Evolutionary conservation across 352 stramenopile species (phyloP).

Genomic region (Pythium coloratum): DNA sequence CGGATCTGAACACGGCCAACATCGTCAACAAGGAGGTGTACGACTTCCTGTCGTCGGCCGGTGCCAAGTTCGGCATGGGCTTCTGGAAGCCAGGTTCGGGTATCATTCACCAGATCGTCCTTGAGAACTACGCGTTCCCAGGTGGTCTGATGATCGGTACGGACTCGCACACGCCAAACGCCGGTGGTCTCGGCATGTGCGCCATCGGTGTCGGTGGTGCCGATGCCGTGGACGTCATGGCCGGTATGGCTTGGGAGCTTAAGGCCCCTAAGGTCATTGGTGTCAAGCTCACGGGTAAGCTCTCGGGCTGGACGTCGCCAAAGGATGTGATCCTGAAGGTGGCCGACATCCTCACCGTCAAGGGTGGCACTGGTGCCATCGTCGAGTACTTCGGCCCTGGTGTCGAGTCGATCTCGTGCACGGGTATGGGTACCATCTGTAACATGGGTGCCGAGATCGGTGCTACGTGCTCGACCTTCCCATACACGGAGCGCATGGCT

Average conservation of each 20-base stretch:
- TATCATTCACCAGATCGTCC: conserved; percentile 95
- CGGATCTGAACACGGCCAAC: conserved; percentile 88
- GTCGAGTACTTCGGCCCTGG: conserved; percentile 94
- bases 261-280: conserved; percentile 95
- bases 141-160: conserved; percentile 95
- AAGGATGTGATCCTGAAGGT: conserved; percentile 96
- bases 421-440: conserved; percentile 94
- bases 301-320: conserved; percentile 91
- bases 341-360: conserved; percentile 92
- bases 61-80: conserved; percentile 93
- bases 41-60: conserved; percentile 91
- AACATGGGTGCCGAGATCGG: conserved; percentile 96
- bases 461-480: conserved; percentile 93
- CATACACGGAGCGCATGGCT: conserved; percentile 91
- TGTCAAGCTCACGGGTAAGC: conserved; percentile 92
- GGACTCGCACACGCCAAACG: conserved; percentile 94
- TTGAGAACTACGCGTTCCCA: conserved; percentile 95
- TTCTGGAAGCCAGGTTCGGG: conserved; percentile 94
- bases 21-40: conserved; percentile 92
- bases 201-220: conserved; percentile 92
- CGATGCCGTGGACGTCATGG: conserved; percentile 94
- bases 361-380: conserved; percentile 92
- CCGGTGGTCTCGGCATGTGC: conserved; percentile 92
- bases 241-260: conserved; percentile 93
- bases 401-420: conserved; percentile 93